Conservation (phyloP, 306 rosid genomes). For the Biancaea sappan region DNA sequence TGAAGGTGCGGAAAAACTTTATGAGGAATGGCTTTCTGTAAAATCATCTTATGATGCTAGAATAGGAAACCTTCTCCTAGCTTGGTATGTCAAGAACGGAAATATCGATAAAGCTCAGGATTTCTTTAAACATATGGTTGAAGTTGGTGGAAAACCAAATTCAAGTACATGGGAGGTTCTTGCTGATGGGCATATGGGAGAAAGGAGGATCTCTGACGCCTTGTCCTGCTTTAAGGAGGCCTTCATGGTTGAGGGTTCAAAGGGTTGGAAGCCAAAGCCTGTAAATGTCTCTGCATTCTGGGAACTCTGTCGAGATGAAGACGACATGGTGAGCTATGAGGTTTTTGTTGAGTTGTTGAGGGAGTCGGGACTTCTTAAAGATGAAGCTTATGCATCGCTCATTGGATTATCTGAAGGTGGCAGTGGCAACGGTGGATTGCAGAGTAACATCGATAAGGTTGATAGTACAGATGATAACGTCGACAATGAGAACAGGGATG, state of each 20-base stretch:
- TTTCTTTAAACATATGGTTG: conserved; percentile 59
- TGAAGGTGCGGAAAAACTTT: conserved; percentile 74
- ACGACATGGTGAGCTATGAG: conserved; percentile 55
- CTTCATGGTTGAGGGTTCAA: conserved; percentile 54
- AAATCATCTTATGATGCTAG: conserved; percentile 76
- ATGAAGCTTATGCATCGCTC: conserved; percentile 55
- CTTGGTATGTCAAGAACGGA: conserved; percentile 57
- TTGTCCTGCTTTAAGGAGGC: conserved; percentile 78
- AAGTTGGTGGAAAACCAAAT: conserved; percentile 75
- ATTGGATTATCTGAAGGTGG: conserved; percentile 52
- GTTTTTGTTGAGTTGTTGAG: conserved; percentile 56
- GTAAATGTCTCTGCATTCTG: conserved; percentile 52
- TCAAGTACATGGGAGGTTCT: conserved; percentile 88
- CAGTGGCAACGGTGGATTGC: too few species aligned
- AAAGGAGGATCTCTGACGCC: conserved; percentile 58
- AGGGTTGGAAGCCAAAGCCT: conserved; percentile 79
- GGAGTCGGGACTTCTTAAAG: conserved; percentile 49
- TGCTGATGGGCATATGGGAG: conserved; percentile 63
- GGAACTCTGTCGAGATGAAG: conserved; percentile 60
- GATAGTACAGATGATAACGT: conserved; percentile 25
- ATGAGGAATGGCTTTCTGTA: conserved; percentile 75
- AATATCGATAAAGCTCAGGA: conserved; percentile 54
- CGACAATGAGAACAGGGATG: conserved; percentile 38
- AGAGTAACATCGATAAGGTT: too few species aligned
- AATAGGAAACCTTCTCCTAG: conserved; percentile 71